Evolutionary conservation across 2,329 filamentous ascomycete species (phyloP), one percentile per base, ranked within the genome.

Genomic region (Colletotrichum falcatum): DNA sequence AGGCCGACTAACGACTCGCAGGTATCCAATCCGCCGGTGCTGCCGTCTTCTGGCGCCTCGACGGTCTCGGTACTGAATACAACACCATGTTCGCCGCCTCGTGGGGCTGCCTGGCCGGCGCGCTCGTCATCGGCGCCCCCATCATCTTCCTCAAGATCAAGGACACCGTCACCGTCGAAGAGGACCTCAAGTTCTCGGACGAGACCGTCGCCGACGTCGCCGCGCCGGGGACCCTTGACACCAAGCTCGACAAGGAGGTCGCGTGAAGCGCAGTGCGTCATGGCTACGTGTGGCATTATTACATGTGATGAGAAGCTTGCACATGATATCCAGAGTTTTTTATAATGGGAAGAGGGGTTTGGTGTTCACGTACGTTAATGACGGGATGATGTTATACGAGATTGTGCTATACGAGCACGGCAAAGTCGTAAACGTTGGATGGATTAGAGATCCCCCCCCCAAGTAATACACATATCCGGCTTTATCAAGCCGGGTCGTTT

Each of bases 121-220:
- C 92, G 37, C 86, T 98, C 54, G 20, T 97, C 37, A 82, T 95
- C 71, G 95, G 94, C 5, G 86, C 91, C 0, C 95, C 95, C 0
- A 88, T 97, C 70, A 92, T 98, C 78, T 88, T 92, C 76, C 82
- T 90, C 76, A 92, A 91, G 83, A 92, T 98, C 79, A 88, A 92
- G 79, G 94, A 97, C 75, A 92, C 91, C n/a, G 89, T 94, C n/a
- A 79, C 88, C 1, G 76, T 97, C 5, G 93, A 95, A 80, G 91
- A 95, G 64, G 95, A 98, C 80, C 83, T 97, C 61, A 90, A 90
- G 78, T 95, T 94, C 79, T 94, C 92, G 26, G 94, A 97, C 77
- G 93, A 96, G 86, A 96, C 92, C 0, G 77, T 91, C 20, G 89
- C 87, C 33, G 93, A 97, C 74, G 91, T 97, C 18, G 78, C 80